A percentile compares a stretch with the other conserved stretches of the same genome.
Evolutionary conservation across 371 early-diverging fungal genomes (phyloP).

Genomic region (Saksenaea oblongispora): DNA sequence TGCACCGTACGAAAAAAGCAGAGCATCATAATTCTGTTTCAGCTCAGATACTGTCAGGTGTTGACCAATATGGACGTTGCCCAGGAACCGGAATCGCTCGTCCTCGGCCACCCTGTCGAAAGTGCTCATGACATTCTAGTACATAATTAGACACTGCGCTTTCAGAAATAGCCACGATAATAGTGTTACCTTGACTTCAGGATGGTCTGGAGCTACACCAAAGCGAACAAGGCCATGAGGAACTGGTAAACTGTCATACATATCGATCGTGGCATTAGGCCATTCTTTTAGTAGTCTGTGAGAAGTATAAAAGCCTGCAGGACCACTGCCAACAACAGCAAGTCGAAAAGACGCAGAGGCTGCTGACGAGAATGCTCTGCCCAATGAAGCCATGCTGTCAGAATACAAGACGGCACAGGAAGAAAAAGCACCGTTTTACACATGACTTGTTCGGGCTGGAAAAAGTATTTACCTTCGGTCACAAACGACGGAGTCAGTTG

Average conservation of each 20-base stretch:
- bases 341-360: conserved; percentile 44
- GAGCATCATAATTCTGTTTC: conserved; percentile 69
- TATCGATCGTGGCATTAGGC: conserved; percentile 68
- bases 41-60: conserved; percentile 58
- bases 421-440: too few relatives aligned
- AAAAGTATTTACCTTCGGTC: too few relatives aligned
- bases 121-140: conserved; percentile 79
- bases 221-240: conserved; percentile 94
- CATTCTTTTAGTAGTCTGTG: conserved; percentile 70
- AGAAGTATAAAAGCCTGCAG: conserved; percentile 95
- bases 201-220: conserved; percentile 99
- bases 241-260: conserved; percentile 85
- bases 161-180: too few relatives aligned
- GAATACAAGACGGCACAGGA: background rate
- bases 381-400: background rate
- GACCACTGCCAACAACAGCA: conserved; percentile 86
- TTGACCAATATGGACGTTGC: conserved; percentile 72
- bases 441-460: too few relatives aligned
- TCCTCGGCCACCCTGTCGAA: conserved; percentile 81
- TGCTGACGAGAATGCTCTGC: conserved; percentile 23
- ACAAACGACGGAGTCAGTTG: too few relatives aligned
- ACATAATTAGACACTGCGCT: background rate
- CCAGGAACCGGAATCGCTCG: conserved; percentile 76
- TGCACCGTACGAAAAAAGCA: conserved; percentile 91
- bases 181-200: conserved; percentile 95